Conservation (phyloP, 345 rosid species). For the Citrus reticulata region DNA sequence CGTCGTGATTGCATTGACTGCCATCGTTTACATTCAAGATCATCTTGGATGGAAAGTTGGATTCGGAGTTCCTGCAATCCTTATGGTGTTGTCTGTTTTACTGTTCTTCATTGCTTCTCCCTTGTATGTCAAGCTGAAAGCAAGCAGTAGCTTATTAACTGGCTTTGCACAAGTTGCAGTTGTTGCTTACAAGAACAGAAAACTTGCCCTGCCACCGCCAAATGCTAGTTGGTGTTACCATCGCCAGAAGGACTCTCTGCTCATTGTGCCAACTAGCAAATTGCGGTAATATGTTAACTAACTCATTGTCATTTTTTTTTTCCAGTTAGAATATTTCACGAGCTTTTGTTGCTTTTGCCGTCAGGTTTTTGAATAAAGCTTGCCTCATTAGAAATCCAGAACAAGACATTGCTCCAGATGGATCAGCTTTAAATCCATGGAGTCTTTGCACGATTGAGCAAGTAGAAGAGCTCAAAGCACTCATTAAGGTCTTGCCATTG, state of each 20-base stretch:
- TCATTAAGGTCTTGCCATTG: conserved; percentile 62
- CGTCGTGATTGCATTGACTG: conserved; percentile 51
- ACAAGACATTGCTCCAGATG: conserved; percentile 50
- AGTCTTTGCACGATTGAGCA: conserved; percentile 67
- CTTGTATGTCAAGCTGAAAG: conserved; percentile 40
- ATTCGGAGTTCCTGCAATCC: conserved; percentile 55
- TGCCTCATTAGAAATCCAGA: conserved; percentile 49
- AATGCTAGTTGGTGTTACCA: conserved; percentile 40
- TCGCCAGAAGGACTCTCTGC: conserved; percentile 41
- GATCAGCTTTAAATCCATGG: conserved; percentile 67
- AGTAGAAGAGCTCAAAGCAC: conserved; percentile 85
- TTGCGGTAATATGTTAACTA: conserved; percentile 36
- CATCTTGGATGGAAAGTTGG: conserved; percentile 60
- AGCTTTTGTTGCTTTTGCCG: conserved; percentile 7
- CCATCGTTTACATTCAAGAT: conserved; percentile 57
- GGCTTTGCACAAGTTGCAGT: conserved; percentile 47
- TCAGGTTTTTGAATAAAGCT: conserved; percentile 75
- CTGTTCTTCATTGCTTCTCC: conserved; percentile 48
- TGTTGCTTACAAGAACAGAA: conserved; percentile 48
- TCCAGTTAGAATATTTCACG: background rate
- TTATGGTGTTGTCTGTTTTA: conserved; percentile 44
- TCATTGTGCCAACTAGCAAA: conserved; percentile 44
- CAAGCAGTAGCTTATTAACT: conserved; percentile 43
- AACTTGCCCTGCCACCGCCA: conserved; percentile 38
- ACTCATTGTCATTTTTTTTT: background rate